phyloP scores from a whole-genome alignment of 2,329 filamentous ascomycete genomes.

The Teratosphaeria zuluensis region DNA sequence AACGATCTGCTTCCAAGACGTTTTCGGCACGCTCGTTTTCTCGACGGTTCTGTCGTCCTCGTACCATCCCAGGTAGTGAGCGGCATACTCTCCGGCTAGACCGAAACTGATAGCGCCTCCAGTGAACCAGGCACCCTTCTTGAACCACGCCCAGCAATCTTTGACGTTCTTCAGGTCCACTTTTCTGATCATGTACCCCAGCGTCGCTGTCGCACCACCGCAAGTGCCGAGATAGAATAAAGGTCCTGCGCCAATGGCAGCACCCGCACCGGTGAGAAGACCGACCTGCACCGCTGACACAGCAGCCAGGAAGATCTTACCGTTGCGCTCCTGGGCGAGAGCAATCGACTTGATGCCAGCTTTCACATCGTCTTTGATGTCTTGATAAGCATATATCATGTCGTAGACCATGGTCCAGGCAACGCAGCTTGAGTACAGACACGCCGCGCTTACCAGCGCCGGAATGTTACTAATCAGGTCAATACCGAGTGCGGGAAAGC shows the following conservation, averaged over 20 bases:
- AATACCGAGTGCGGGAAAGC: conserved; percentile 72
- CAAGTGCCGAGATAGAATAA: conserved; percentile 50
- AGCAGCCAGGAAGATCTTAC: conserved; percentile 64
- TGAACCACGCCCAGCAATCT: conserved; percentile 58
- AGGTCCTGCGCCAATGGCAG: conserved; percentile 50
- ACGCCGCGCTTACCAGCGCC: conserved; percentile 56
- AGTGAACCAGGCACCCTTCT: conserved; percentile 51
- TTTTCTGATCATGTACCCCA: conserved; percentile 50
- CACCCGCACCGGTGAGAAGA: conserved; percentile 60
- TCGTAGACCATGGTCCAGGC: conserved; percentile 85
- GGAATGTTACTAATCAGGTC: conserved; percentile 57
- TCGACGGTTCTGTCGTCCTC: neutral
- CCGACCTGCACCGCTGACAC: conserved; percentile 60
- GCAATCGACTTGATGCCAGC: conserved; percentile 85
- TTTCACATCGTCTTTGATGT: conserved; percentile 75
- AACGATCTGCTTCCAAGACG: neutral
- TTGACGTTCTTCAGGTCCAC: conserved; percentile 48
- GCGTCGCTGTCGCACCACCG: conserved; percentile 45
- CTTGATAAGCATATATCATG: conserved; percentile 91
- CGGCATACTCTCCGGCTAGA: conserved; percentile 44
- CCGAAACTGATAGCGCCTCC: conserved; percentile 50
- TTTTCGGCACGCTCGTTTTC: neutral
- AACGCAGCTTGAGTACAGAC: conserved; percentile 67
- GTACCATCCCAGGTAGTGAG: conserved; percentile 7
- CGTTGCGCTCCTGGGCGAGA: conserved; percentile 65